Conservation (phyloP, 2,329 filamentous ascomycete species). For the Fusarium sp. region DNA sequence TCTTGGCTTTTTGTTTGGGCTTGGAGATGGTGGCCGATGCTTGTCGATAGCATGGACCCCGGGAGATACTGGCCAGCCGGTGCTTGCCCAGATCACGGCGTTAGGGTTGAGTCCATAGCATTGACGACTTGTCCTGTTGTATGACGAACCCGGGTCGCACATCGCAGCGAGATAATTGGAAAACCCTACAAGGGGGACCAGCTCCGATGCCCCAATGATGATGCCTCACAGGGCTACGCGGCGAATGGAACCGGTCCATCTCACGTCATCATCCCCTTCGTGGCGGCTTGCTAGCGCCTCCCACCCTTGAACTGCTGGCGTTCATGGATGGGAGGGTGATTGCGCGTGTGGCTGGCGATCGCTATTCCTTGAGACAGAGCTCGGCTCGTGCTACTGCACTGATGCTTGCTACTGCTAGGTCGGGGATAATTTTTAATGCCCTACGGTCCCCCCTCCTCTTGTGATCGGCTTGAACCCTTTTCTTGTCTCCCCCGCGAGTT, state of each 20-base stretch:
- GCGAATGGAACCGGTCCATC: slow-evolving; percentile 29
- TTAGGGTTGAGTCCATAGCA: slow-evolving; percentile 15
- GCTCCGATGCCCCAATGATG: slow-evolving; percentile 5
- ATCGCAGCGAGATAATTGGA: neutral
- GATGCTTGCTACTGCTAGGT: neutral
- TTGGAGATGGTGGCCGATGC: neutral
- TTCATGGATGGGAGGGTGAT: neutral
- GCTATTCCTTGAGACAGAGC: neutral
- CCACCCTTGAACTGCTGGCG: slow-evolving; percentile 14
- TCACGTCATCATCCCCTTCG: slow-evolving; percentile 43
- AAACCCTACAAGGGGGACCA: neutral
- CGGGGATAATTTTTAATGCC: slow-evolving; percentile 8
- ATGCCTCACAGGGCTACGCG: neutral
- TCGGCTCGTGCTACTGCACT: neutral
- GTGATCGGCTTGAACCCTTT: neutral
- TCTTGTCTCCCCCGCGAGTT: neutral
- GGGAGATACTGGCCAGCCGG: too few relatives aligned
- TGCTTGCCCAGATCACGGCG: neutral
- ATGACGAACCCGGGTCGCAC: neutral
- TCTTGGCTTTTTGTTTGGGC: neutral
- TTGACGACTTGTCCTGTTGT: neutral
- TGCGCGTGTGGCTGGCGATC: slow-evolving; percentile 15
- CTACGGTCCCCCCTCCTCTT: neutral
- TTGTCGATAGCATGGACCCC: neutral
- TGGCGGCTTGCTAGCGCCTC: slow-evolving; percentile 20